phyloP scores from a whole-genome alignment of 495 filamentous ascomycete genomes.

The Penicillium turbatum region DNA sequence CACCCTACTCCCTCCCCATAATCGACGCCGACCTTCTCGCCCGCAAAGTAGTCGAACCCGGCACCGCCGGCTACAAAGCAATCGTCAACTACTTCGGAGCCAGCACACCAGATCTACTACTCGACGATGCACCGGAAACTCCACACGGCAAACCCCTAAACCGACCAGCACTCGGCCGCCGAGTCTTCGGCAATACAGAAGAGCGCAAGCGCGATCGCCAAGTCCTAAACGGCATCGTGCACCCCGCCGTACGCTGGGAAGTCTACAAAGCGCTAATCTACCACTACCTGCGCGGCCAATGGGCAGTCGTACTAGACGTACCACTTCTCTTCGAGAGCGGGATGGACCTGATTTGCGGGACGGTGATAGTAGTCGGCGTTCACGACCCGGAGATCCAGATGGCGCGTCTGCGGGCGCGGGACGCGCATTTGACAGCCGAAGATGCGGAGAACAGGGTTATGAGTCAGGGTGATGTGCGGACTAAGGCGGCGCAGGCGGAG shows the following conservation, averaged over 20 bases:
- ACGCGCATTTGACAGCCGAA: slow-evolving; percentile 64
- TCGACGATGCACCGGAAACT: slow-evolving; percentile 34
- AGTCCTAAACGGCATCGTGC: slow-evolving; percentile 84
- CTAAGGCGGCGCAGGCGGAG: slow-evolving; percentile 72
- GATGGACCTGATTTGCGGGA: slow-evolving; percentile 76
- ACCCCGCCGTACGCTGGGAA: slow-evolving; percentile 75
- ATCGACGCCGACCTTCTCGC: slow-evolving; percentile 94
- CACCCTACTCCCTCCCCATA: slow-evolving; percentile 83
- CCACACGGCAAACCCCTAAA: slow-evolving; percentile 68
- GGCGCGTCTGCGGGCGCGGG: slow-evolving; percentile 63
- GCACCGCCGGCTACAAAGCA: slow-evolving; percentile 71
- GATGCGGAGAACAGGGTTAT: slow-evolving; percentile 78
- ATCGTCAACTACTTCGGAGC: slow-evolving; percentile 76
- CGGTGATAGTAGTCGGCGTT: slow-evolving; percentile 81
- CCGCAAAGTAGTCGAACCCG: slow-evolving; percentile 85
- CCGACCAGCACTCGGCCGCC: slow-evolving; percentile 73
- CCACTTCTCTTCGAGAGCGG: slow-evolving; percentile 84
- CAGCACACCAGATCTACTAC: slow-evolving; percentile 78
- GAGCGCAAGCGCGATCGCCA: slow-evolving; percentile 61
- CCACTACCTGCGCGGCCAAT: slow-evolving; percentile 64
- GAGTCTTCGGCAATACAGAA: slow-evolving; percentile 74
- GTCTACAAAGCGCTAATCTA: slow-evolving; percentile 64
- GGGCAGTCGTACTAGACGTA: slow-evolving; percentile 91
- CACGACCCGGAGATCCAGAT: slow-evolving; percentile 73
- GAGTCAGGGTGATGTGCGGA: slow-evolving; percentile 77